Evolutionary conservation across 768 basidiomycete species (phyloP).

Genomic region (Leucosporidium yakuticum): DNA sequence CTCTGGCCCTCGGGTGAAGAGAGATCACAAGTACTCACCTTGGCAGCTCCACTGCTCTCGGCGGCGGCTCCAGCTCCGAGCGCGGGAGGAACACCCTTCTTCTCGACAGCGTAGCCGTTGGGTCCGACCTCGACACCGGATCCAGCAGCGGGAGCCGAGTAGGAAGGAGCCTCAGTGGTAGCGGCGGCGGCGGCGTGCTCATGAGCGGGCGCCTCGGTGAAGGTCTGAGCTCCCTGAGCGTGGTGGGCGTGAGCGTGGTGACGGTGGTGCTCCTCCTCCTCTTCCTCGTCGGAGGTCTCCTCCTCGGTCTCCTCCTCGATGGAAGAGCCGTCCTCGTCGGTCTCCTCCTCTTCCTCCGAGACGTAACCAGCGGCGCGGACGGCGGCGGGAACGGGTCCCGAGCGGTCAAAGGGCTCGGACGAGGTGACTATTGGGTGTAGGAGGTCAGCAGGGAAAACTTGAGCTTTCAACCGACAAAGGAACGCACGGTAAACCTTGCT

Average conservation of each 20-base stretch:
- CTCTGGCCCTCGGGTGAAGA: background rate
- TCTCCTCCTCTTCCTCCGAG: conserved; percentile 63
- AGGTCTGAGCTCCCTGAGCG: conserved; percentile 3
- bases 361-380: conserved; percentile 81
- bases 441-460: background rate
- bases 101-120: conserved; percentile 38
- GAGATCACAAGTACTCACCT: background rate
- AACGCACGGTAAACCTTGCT: conserved; percentile 40
- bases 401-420: conserved; percentile 84
- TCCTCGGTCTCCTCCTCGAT: conserved; percentile 50
- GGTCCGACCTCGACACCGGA: conserved; percentile 29
- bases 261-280: conserved; percentile 27
- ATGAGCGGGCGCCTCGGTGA: background rate
- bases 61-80: background rate
- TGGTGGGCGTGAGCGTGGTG: conserved; percentile 6
- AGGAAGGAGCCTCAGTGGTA: conserved; percentile 22
- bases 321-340: conserved; percentile 55
- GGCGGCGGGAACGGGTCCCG: conserved; percentile 85
- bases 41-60: background rate
- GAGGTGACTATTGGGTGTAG: conserved; percentile 56
- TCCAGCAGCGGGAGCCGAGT: conserved; percentile 30
- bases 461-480: background rate
- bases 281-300: conserved; percentile 33
- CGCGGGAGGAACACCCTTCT: conserved; percentile 27
- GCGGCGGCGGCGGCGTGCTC: conserved; percentile 3